phyloP scores from a whole-genome alignment of 495 filamentous ascomycete species.

The Aspergillus hancockii region DNA sequence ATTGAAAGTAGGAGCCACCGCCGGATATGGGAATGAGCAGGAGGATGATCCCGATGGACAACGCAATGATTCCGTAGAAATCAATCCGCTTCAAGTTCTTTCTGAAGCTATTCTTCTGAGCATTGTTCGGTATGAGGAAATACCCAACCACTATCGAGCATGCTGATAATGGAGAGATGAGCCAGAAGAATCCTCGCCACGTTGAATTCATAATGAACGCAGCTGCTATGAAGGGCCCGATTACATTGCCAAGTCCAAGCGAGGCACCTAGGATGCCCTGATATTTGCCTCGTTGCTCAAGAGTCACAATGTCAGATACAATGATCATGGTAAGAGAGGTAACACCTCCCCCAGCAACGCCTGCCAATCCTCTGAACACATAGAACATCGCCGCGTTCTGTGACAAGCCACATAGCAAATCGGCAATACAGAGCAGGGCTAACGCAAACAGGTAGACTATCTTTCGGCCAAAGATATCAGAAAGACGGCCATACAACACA shows the following conservation, averaged over 20 bases:
- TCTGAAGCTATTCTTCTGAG: constrained; percentile 33
- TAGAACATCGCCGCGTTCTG: constrained; percentile 54
- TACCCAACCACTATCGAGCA: constrained; percentile 42
- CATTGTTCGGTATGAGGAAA: constrained; percentile 45
- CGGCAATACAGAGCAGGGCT: constrained; percentile 51
- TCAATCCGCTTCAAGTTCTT: constrained; percentile 57
- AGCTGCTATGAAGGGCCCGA: constrained; percentile 47
- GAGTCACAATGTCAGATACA: constrained; percentile 50
- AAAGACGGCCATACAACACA: constrained; percentile 59
- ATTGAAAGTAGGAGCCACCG: constrained; percentile 60
- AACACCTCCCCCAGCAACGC: constrained; percentile 54
- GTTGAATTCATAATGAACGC: constrained; percentile 45
- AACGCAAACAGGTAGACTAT: constrained; percentile 50
- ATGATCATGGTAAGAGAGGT: constrained; percentile 54
- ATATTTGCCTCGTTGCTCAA: constrained; percentile 48
- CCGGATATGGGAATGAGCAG: constrained; percentile 64
- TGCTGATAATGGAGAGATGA: constrained; percentile 43
- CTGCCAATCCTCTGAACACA: constrained; percentile 55
- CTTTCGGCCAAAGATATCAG: constrained; percentile 61
- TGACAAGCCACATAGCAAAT: constrained; percentile 54
- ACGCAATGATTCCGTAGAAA: constrained; percentile 52
- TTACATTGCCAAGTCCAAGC: constrained; percentile 44
- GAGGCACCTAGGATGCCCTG: constrained; percentile 47
- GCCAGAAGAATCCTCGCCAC: constrained; percentile 53
- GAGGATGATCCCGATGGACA: constrained; percentile 55